Evolutionary conservation across 2,329 filamentous ascomycete genomes (phyloP).

Genomic region (Pestalotiopsis sp.): DNA sequence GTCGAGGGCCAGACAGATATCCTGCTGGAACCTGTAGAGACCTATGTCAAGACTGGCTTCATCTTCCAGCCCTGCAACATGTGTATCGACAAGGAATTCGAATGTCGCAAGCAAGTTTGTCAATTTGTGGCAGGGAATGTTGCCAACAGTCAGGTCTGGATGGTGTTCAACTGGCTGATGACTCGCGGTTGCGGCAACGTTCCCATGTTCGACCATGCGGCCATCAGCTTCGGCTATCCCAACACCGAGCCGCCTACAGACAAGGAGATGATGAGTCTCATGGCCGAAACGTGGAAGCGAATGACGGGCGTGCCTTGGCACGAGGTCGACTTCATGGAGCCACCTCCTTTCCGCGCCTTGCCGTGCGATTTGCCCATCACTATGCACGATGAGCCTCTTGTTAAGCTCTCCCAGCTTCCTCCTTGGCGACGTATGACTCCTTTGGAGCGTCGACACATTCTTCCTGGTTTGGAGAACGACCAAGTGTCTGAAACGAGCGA

Average conservation of each 20-base stretch:
- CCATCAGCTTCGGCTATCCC: conserved; percentile 14
- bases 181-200: conserved; percentile 13
- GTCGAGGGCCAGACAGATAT: neutral
- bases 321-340: conserved; percentile 10
- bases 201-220: conserved; percentile 19
- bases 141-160: conserved; percentile 16
- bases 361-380: conserved; percentile 2
- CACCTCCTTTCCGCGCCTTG: neutral
- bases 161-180: conserved; percentile 21
- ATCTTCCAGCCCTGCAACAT: conserved; percentile 18
- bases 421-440: neutral
- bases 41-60: conserved; percentile 19
- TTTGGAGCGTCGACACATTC: conserved; percentile 4
- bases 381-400: conserved; percentile 13
- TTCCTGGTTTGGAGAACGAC: neutral
- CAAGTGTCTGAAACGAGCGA: neutral
- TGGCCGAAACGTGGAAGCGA: conserved; percentile 19
- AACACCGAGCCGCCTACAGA: conserved; percentile 1
- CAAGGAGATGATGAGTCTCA: conserved; percentile 13
- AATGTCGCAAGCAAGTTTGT: conserved; percentile 15
- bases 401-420: conserved; percentile 15
- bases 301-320: conserved; percentile 18
- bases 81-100: conserved; percentile 19
- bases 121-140: conserved; percentile 6
- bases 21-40: conserved; percentile 6